Conservation (phyloP, 2,329 filamentous ascomycete species). For the Dryadomyces quercivorus region DNA sequence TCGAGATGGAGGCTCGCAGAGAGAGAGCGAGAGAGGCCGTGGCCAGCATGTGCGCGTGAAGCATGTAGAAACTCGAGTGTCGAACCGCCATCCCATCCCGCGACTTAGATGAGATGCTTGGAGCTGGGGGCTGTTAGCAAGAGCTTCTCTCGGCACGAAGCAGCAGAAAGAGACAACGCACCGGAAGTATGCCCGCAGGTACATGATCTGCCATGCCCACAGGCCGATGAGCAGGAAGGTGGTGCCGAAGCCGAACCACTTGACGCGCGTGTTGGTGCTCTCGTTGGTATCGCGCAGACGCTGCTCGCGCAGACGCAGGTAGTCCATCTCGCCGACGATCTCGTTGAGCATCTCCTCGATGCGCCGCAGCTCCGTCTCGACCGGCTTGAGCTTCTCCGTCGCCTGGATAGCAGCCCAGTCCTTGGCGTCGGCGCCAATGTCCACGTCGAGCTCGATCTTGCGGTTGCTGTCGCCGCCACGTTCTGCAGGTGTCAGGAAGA, state of each 20-base stretch:
- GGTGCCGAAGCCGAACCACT: conserved; percentile 93
- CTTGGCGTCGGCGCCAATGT: conserved; percentile 93
- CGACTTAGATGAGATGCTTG: conserved; percentile 52
- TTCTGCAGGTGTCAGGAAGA: neutral
- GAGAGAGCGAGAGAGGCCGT: too few relatives aligned
- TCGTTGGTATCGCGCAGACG: conserved; percentile 97
- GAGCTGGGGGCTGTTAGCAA: conserved; percentile 30
- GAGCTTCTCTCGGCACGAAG: neutral
- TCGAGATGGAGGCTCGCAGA: neutral
- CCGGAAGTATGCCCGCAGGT: conserved; percentile 94
- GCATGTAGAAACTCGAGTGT: too few relatives aligned
- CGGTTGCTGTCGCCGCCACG: conserved; percentile 41
- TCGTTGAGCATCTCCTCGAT: conserved; percentile 86
- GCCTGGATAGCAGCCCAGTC: conserved; percentile 97
- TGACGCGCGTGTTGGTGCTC: conserved; percentile 97
- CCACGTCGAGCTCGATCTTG: conserved; percentile 81
- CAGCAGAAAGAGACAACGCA: conserved; percentile 19
- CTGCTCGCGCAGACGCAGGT: conserved; percentile 79
- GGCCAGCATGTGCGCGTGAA: too few relatives aligned
- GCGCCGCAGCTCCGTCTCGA: conserved; percentile 86
- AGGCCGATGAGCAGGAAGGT: conserved; percentile 83
- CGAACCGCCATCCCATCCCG: neutral
- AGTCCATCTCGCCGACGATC: conserved; percentile 92
- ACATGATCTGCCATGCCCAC: conserved; percentile 95
- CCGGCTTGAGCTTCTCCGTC: conserved; percentile 92